Evolutionary conservation across 108 stramenopile genomes (phyloP), one percentile per base, ranked within the genome.

Genomic region (Nannochloropsis gaditana): DNA sequence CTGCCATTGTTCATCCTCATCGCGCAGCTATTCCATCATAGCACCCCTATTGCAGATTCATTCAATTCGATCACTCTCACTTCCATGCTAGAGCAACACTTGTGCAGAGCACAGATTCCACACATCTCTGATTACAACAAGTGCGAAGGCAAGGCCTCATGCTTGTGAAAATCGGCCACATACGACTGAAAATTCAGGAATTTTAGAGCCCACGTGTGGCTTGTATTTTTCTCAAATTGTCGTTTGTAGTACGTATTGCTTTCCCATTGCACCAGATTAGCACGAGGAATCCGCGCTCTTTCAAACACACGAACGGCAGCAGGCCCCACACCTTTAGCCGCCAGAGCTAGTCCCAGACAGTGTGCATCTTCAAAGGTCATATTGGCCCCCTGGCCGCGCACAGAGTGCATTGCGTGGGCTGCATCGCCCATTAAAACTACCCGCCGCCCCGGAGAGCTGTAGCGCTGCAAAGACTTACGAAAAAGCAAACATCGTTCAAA

Each of bases 391-490:
- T 73, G 59, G 19, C 59, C 59, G 2, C 59, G 59, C 19, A 73
- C 59, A n/a, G 59, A 73, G n/a, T 73, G 59, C 59, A 73, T 73
- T 15, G 59, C 59, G n/a, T 73, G 59, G 2, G 59, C 59, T n/a
- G 59, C 59, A 73, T 73, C 59, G 8, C 59, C 59, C 59, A 73
- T 2, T 0, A 73, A 73, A 15, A 73, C 59, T n/a, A 73, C 59
- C 15, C 8, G 59, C 59, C 59, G 59, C 59, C 59, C 59, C 8
- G 6, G 59, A 73, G 59, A n/a, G 8, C 59, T 73, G 59, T 73
- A 73, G n/a, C 59, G 59, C 59, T 73, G 59, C 59, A 73, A 73
- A 73, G 59, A n/a, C 59, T 73, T 73, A n/a, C 59, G 59, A n/a
- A 73, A 73, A n/a, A 73, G 59, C 19, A 73, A n/a, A n/a, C 59